These are phyloP conservation scores for Crocinoboletus sp. DNA, from an alignment of 1,284 basidiomycete species.

Conservation along the genomic window DNA sequence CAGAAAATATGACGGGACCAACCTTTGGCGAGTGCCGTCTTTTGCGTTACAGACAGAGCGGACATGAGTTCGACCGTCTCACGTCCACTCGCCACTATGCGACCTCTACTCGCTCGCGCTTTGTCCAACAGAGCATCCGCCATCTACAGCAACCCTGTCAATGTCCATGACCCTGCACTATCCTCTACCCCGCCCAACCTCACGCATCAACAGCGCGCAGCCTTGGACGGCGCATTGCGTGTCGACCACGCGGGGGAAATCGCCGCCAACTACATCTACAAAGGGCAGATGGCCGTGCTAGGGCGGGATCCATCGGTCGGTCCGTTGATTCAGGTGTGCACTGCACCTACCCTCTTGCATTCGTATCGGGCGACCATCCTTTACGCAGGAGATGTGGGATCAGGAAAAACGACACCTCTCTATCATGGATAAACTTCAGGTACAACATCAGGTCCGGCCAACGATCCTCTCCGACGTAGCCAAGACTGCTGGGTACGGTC, in stretches of 20 bases:
- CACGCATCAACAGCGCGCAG: conserved; percentile 42
- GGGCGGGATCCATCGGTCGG: conserved; percentile 59
- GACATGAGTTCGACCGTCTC: conserved; percentile 11
- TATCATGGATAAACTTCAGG: conserved; percentile 81
- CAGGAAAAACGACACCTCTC: conserved; percentile 91
- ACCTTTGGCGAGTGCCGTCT: conserved; percentile 27
- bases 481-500: conserved; percentile 78
- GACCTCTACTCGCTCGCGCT: conserved; percentile 15
- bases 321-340: conserved; percentile 69
- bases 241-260: conserved; percentile 93
- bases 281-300: conserved; percentile 73
- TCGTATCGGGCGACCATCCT: conserved; percentile 5
- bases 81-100: conserved; percentile 15
- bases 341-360: background rate
- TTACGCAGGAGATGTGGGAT: conserved; percentile 87
- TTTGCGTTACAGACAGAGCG: conserved; percentile 15
- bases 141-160: conserved; percentile 37
- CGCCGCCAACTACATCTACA: conserved; percentile 92
- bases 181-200: conserved; percentile 48
- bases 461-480: conserved; percentile 83
- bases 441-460: conserved; percentile 83
- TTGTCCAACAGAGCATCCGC: conserved; percentile 27
- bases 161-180: conserved; percentile 35
- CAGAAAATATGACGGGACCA: conserved; percentile 1
- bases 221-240: conserved; percentile 63